Conservation (phyloP, 2,329 filamentous ascomycete species). For the Blastomyces emzantsi region DNA sequence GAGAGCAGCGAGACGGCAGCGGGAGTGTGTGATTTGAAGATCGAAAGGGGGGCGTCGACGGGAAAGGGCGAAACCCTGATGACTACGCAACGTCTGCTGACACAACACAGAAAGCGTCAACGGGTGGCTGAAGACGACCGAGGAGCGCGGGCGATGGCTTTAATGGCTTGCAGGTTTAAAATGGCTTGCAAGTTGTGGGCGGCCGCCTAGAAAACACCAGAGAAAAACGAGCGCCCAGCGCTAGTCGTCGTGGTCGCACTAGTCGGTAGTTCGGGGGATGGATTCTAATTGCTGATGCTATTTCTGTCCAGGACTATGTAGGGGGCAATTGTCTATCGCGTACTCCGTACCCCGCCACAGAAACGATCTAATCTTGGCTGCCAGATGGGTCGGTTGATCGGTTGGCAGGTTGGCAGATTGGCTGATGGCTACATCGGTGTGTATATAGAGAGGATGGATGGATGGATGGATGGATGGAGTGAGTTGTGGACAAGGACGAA, state of each 20-base stretch:
- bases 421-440: no score
- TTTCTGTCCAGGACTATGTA: background rate
- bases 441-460: no score
- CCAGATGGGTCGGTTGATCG: background rate
- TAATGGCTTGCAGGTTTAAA: background rate
- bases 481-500: no score
- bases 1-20: background rate
- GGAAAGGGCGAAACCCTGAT: background rate
- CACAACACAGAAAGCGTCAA: no score
- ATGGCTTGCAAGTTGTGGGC: no score
- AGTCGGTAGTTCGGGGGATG: no score
- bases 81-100: constrained; percentile 1
- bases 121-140: background rate
- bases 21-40: background rate
- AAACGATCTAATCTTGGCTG: background rate
- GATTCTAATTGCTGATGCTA: background rate
- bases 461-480: no score
- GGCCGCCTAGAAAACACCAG: background rate
- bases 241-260: no score
- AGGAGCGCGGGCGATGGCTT: no score
- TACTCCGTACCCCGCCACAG: background rate
- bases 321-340: background rate
- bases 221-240: no score
- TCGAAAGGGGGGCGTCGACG: background rate
- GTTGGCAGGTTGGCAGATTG: background rate